Conservation (phyloP, 192 early-diverging fungal genomes). For the Linnemannia hyalina region DNA sequence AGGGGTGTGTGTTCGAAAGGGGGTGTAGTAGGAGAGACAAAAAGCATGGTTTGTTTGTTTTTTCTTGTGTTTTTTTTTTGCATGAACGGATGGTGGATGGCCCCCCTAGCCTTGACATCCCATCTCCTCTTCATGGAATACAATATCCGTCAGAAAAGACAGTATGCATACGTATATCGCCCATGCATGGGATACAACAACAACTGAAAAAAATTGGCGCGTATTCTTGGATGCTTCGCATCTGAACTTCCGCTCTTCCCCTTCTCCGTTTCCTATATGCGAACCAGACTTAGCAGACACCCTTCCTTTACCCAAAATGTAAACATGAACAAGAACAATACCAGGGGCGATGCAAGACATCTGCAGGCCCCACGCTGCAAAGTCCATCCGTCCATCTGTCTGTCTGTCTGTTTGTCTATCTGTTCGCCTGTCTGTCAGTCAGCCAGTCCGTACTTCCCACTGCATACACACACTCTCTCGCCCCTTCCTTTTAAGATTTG, state of each 20-base stretch:
- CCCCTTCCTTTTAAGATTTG: not conserved
- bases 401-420: too few species aligned
- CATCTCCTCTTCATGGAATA: not conserved
- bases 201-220: slow-evolving; percentile 9
- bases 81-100: slow-evolving; percentile 14
- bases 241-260: not conserved
- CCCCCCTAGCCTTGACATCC: not conserved
- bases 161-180: slow-evolving; percentile 5
- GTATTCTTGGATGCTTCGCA: slow-evolving; percentile 4
- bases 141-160: not conserved
- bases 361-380: not conserved
- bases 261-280: too few species aligned
- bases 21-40: not conserved
- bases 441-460: too few species aligned
- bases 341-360: slow-evolving; percentile 2
- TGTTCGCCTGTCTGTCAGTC: too few species aligned
- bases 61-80: slow-evolving; percentile 10
- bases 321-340: not conserved
- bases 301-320: not conserved
- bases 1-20: slow-evolving; percentile 10
- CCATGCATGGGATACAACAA: slow-evolving; percentile 3
- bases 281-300: not conserved
- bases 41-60: not conserved
- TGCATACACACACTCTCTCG: not conserved
- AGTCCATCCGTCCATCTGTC: too few species aligned